Base-by-base conservation (phyloP, 1,284 basidiomycete genomes). In the Hortiboletus rubellus region DNA sequence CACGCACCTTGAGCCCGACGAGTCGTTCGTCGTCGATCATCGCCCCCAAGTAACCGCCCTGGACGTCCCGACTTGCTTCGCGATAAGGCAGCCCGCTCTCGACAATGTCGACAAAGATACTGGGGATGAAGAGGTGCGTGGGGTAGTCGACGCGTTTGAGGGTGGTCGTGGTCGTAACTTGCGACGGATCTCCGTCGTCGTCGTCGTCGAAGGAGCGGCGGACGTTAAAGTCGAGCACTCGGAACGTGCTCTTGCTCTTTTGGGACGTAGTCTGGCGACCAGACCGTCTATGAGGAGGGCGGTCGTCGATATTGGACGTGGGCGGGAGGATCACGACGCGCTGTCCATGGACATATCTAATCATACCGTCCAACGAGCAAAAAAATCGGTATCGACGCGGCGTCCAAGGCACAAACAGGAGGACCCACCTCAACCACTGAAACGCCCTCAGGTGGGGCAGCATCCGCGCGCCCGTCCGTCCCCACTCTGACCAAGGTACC, bases 401-500 rank as follows among this genome's bases (percentile, higher is more conserved):
- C 30, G 12, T 30, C 12, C 12, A 4, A 8, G n/a, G 11, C 3
- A 27, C 4, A 11, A 22, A 17, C 6, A 7, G 27, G 27, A 27
- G 27, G 17, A 38, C 57, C 24, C 40, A 77, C 76, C 79, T 68
- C 43, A 77, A 55, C 79, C 78, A 79, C 31, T 73, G 66, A 52
- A 73, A 74, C 22, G 60, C 54, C 3, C 54, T 57, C 15, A 60
- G 38, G 11, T 68, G 70, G 6, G 65, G 60, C 24, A 81, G 49
- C 56, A 81, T 72, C 2, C 81, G 71, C 17, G 78, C 74, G 22
- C 76, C 65, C 12, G 48, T 40, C 3, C 69, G 74, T 2, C 81
- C 83, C 83, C 83, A 84, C 10, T 69, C 65, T 0, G 68, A 55
- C 82, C 82, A 84, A 1, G 63, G 60, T 8, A 76, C 61, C 27